Evolutionary conservation across 345 rosid species (phyloP).

Genomic region (Viola odorata): DNA sequence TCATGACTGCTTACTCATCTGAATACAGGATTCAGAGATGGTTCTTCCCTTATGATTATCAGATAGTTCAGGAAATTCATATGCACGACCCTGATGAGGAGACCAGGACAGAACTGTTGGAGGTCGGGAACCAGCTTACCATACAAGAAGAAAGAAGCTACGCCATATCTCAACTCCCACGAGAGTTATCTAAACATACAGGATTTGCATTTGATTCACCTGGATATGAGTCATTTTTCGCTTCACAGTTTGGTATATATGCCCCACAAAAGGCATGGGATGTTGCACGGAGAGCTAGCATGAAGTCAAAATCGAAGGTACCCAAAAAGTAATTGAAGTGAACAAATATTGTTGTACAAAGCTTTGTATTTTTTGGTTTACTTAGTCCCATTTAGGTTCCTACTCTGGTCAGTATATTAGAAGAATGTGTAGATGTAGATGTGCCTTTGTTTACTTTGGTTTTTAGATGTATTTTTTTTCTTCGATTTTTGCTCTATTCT

Average conservation of each 20-base stretch:
- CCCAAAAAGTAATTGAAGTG: conserved; percentile 25
- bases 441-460: background rate
- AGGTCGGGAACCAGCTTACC: conserved; percentile 55
- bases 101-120: conserved; percentile 37
- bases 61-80: conserved; percentile 88
- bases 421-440: conserved; percentile 11
- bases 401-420: background rate
- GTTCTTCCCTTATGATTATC: conserved; percentile 96
- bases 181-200: conserved; percentile 81
- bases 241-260: conserved; percentile 68
- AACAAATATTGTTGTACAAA: conserved; percentile 1
- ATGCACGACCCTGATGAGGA: conserved; percentile 53
- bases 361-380: conserved; percentile 1
- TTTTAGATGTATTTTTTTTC: background rate
- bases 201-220: conserved; percentile 99
- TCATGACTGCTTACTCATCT: background rate
- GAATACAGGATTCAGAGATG: conserved; percentile 72
- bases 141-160: conserved; percentile 77
- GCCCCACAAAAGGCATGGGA: conserved; percentile 99
- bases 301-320: conserved; percentile 50
- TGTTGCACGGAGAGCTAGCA: conserved; percentile 91
- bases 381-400: too few relatives aligned
- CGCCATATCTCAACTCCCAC: conserved; percentile 76
- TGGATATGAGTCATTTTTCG: conserved; percentile 95
- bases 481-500: background rate